Evolutionary conservation across 78 protist genomes (phyloP).

Genomic region (Dictyostelium citrinum): DNA sequence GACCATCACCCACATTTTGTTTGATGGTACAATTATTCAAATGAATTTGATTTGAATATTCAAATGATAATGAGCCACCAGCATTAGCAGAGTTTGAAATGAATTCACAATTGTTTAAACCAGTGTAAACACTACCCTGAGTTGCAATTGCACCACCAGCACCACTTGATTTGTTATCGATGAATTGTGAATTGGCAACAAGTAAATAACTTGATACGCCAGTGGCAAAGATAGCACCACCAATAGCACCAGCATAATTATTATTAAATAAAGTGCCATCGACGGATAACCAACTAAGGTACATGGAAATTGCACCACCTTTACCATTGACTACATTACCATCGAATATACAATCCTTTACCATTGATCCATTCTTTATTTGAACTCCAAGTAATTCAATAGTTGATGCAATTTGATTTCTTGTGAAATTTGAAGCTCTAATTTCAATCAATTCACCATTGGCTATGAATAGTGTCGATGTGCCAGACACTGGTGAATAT

Average conservation of each 20-base stretch:
- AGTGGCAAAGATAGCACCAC: background rate
- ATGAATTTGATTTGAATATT: background rate
- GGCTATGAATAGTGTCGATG: background rate
- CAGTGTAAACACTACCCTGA: background rate
- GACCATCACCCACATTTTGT: background rate
- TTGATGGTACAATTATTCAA: background rate
- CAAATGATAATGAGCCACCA: constrained; percentile 22
- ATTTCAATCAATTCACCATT: background rate
- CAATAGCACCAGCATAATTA: background rate
- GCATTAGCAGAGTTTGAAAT: background rate
- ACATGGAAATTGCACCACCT: constrained; percentile 19
- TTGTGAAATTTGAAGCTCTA: background rate
- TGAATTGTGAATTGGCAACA: background rate
- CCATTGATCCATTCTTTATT: background rate
- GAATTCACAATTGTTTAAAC: background rate
- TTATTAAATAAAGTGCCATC: background rate
- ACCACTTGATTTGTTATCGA: background rate
- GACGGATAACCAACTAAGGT: background rate
- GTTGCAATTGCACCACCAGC: background rate
- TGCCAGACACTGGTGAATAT: background rate
- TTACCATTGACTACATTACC: background rate
- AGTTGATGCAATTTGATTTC: background rate
- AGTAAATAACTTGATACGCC: background rate
- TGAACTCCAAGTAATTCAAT: background rate
- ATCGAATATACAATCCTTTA: background rate